Base-by-base conservation (phyloP, 2,329 filamentous ascomycete genomes). In the Fonsecaea erecta region DNA sequence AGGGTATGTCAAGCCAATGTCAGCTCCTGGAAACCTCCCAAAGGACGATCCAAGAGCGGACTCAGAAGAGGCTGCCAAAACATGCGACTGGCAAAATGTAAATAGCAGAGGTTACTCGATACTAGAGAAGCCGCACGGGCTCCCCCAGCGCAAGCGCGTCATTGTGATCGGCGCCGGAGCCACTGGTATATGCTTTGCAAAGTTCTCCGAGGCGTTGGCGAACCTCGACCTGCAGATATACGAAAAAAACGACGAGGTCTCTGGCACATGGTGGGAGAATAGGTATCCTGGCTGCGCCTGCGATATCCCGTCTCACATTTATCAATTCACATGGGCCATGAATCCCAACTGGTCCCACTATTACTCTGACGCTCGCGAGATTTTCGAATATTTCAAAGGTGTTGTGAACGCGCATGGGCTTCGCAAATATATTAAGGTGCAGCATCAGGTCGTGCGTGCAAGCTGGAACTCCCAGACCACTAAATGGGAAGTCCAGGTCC, bases 291-390 rank as follows among this genome's bases (percentile, higher is more conserved):
- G 79, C 3, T 14, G 61, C 4, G 57, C 43, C 37, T 91, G 89
- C 69, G 88, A 91, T 73, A 85, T 91, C 18, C 87, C 88, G 0
- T 84, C 88, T 0, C 87, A 90, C 73, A 32, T 60, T 2, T 69
- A 69, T 35, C 54, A 52, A 18, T 68, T 55, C 24, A 32, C 55
- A 1, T 81, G 77, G 62, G 76, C 77, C 7, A 77, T 77, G 2
- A 80, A 80, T 40, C 77, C 77, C 1, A 73, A 79, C 43, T 81
- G 79, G 79, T 54, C 32, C 1, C 37, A 60, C 9, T 69, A 60
- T 35, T 67, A 70, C 30, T 65, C 70, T 3, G 55, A 58, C 8
- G 59, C 58, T 0, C 56, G 55, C 12, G 67, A 71, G 28, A 71
- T 71, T 5, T 48, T 58, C 3, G 11, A 61, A 30, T 71, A 71